A percentile compares a stretch with the other conserved stretches of the same genome.
Conservation (phyloP, 2,329 filamentous ascomycete genomes). For the Trichoderma sp. region DNA sequence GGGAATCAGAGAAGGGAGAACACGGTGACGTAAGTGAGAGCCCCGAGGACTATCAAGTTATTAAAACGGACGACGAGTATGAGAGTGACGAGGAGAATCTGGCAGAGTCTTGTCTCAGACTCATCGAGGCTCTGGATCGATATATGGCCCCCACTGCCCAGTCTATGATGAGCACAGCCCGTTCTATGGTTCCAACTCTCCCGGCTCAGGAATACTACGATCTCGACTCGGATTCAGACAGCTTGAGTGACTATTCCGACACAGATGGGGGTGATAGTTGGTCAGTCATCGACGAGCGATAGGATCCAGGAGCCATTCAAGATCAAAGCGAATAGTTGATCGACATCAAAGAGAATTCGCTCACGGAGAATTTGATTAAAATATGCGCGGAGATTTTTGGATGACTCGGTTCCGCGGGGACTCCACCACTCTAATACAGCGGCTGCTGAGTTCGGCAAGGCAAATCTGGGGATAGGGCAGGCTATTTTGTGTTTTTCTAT, state of each 20-base stretch:
- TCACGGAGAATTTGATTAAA: neutral
- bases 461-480: neutral
- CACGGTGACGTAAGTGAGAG: neutral
- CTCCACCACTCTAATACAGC: constrained; percentile 9
- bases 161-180: neutral
- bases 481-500: neutral
- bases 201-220: neutral
- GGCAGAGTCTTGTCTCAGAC: neutral
- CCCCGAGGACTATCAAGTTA: neutral
- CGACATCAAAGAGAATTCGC: neutral
- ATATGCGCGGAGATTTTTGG: neutral
- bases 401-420: constrained; percentile 12
- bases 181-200: neutral
- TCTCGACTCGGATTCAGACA: neutral
- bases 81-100: neutral
- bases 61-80: neutral
- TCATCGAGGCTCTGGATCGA: neutral
- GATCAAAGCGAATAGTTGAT: neutral
- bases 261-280: neutral
- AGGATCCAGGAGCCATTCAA: neutral
- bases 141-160: neutral
- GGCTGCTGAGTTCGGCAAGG: constrained; percentile 19
- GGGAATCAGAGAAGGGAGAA: neutral
- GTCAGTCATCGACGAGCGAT: neutral
- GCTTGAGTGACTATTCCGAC: neutral